Conservation (phyloP, 2,329 filamentous ascomycete genomes). For the Fusarium clavum region DNA sequence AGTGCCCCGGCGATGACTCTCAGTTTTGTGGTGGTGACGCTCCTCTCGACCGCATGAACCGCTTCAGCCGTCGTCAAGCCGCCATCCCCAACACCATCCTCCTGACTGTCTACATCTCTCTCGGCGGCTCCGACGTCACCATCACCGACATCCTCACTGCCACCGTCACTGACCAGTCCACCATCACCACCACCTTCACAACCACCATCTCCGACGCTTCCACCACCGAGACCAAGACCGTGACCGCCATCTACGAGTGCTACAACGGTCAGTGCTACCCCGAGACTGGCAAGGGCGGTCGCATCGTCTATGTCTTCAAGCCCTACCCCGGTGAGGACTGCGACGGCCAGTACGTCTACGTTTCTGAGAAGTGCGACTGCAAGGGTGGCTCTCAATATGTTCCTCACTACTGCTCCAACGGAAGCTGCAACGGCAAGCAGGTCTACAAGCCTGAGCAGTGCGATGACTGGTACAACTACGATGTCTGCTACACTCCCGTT, state of each 20-base stretch:
- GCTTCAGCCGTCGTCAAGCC: constrained; percentile 31
- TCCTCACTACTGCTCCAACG: constrained; percentile 34
- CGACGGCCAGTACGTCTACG: constrained; percentile 34
- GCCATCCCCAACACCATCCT: constrained; percentile 37
- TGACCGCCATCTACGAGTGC: constrained; percentile 40
- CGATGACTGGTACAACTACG: constrained; percentile 23
- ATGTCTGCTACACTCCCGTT: constrained; percentile 30
- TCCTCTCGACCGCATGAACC: constrained; percentile 26
- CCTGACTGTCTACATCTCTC: constrained; percentile 40
- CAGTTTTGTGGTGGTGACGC: constrained; percentile 41
- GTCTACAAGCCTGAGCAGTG: constrained; percentile 44
- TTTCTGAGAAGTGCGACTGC: constrained; percentile 37
- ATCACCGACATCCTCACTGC: constrained; percentile 19
- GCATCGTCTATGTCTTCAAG: constrained; percentile 37
- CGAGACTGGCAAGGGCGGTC: constrained; percentile 4
- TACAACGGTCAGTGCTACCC: constrained; percentile 32
- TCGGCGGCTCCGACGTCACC: constrained; percentile 2
- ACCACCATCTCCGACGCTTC: constrained; percentile 25
- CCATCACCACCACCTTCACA: constrained; percentile 36
- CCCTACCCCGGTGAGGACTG: constrained; percentile 35
- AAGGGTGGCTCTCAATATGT: constrained; percentile 36
- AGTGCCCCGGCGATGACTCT: constrained; percentile 39
- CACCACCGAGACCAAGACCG: constrained; percentile 28
- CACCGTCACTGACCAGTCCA: constrained; percentile 33
- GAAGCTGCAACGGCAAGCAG: constrained; percentile 31